Evolutionary conservation across 208 protist species (phyloP).

Genomic region (Tritrichomonas musculus): DNA sequence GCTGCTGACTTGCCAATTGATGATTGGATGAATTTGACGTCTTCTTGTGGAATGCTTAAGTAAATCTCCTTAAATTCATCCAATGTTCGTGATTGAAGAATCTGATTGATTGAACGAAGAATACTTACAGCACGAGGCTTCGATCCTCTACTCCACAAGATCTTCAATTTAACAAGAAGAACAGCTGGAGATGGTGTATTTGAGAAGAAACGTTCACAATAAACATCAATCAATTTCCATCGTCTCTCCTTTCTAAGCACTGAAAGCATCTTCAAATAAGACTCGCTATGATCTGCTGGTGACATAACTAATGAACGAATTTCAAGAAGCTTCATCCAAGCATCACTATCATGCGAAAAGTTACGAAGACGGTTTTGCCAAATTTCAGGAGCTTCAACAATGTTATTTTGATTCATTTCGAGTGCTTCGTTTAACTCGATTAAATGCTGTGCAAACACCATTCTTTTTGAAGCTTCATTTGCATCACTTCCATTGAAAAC

Average conservation of each 20-base stretch:
- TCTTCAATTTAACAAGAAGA: neutral
- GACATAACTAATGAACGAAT: neutral
- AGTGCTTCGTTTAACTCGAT: neutral
- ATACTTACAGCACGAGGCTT: neutral
- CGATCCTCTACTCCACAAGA: neutral
- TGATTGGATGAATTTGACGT: neutral
- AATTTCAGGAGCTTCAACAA: neutral
- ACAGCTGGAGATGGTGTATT: neutral
- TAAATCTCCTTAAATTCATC: neutral
- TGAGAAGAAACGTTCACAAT: neutral
- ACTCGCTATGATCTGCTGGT: neutral
- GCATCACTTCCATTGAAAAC: neutral
- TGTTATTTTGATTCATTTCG: neutral
- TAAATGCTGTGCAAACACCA: conserved; percentile 10
- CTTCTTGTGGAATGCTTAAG: neutral
- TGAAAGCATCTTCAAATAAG: neutral
- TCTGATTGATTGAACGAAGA: neutral
- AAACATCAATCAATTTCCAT: neutral
- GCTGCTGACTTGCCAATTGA: neutral
- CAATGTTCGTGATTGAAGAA: neutral
- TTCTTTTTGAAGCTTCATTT: neutral
- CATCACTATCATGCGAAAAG: conserved; percentile 5
- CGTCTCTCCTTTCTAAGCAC: neutral
- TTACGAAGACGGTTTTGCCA: neutral
- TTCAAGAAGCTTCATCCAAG: neutral